These are phyloP conservation scores for Trematosphaeria pertusa DNA, from an alignment of 2,329 filamentous ascomycete genomes.

Conservation along the genomic window DNA sequence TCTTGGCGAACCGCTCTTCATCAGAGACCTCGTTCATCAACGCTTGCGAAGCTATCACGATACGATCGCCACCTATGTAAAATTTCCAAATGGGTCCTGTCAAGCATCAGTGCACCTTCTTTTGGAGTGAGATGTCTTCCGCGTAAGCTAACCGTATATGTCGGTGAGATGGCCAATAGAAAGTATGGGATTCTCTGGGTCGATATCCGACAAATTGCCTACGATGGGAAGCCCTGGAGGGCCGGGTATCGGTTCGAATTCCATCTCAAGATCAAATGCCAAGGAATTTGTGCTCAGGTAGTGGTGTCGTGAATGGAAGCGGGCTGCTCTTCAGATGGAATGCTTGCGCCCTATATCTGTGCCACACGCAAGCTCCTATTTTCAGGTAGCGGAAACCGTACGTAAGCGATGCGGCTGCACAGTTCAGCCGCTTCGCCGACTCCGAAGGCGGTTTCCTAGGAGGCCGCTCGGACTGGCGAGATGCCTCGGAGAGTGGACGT, in stretches of 20 bases:
- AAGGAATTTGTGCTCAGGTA: background rate
- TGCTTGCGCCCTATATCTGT: background rate
- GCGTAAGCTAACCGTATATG: conserved; percentile 69
- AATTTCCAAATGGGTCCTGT: conserved; percentile 45
- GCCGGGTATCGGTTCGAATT: conserved; percentile 62
- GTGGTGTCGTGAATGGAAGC: background rate
- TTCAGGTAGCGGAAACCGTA: background rate
- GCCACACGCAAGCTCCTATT: background rate
- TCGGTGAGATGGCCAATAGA: conserved; percentile 66
- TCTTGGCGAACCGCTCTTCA: conserved; percentile 45
- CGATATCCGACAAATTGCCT: conserved; percentile 70
- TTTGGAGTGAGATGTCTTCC: background rate
- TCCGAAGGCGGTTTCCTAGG: conserved; percentile 9
- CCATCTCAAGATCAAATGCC: conserved; percentile 15
- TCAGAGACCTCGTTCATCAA: conserved; percentile 51
- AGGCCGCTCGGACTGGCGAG: background rate
- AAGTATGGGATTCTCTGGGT: conserved; percentile 62
- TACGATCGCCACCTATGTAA: conserved; percentile 33
- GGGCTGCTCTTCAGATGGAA: background rate
- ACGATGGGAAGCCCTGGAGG: conserved; percentile 70
- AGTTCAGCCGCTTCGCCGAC: conserved; percentile 12
- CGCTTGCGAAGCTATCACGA: conserved; percentile 41
- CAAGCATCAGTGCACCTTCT: background rate
- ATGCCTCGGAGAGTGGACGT: conserved; percentile 12
- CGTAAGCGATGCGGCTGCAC: conserved; percentile 1